Evolutionary conservation across 176 grass and related monocot genomes (phyloP), one percentile per base, ranked within the genome.

Genomic region (Triticum monococcum): DNA sequence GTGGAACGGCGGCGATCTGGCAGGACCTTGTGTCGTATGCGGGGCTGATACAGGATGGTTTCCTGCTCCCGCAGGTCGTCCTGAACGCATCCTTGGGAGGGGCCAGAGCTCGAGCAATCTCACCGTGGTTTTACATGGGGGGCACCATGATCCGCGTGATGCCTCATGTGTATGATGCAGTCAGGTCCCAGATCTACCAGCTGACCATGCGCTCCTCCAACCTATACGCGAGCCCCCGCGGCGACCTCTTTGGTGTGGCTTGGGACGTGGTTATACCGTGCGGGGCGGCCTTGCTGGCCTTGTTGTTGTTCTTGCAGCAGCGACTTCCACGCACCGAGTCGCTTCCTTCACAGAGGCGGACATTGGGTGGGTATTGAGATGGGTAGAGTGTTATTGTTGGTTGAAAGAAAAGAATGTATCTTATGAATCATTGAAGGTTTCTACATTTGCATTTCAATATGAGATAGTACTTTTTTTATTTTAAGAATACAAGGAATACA

Each of bases 251-350:
- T 75, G 35, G 84, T 9, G 45, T 84, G 31, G 63, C 37, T 1
- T 40, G 37, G 37, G 37, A 40, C 37, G 37, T 40, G 37, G 37
- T 40, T 40, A 40, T 40, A 40, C 88, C 92, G 25, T 87, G 75
- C 14, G 73, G 52, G 50, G 83, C 80, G 24, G 17, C 79, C 72
- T 1, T 92, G 43, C 87, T 97, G 22, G 84, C 80, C 9, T 12
- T 57, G 25, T 3, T 91, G 22, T 23, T 94, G 9, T 94, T 65
- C 85, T 68, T 90, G 70, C 92, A 97, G 86, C 95, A 97, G 87
- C 77, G 40, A 9, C 38, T 85, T 18, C 78, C 81, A 24, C 88
- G 92, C 4, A 72, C 63, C 18, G 64, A 77, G 60, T 32, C 89
- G 48, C 83, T 92, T 43, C 41, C 80, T 32, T n/a, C 8, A 11